These are phyloP conservation scores for Craterostigma plantagineum DNA, from an alignment of 257 asterid genomes.

Conservation along the genomic window DNA sequence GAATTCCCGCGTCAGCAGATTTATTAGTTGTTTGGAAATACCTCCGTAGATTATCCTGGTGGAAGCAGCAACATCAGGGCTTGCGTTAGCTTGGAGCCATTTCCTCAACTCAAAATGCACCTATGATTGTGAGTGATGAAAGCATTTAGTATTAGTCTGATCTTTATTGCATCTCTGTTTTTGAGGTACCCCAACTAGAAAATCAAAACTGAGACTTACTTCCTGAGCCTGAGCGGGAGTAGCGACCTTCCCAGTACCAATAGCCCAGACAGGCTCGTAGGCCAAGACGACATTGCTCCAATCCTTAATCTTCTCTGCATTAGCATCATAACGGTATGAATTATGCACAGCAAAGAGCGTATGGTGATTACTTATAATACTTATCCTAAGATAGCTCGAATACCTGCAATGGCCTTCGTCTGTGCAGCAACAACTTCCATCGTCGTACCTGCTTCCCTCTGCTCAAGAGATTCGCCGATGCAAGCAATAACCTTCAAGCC, in stretches of 20 bases:
- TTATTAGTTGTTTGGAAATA: constrained; percentile 6
- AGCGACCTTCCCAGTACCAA: constrained; percentile 98
- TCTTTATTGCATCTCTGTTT: neutral
- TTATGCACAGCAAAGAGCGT: neutral
- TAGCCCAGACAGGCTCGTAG: constrained; percentile 99
- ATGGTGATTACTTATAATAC: neutral
- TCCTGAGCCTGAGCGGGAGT: constrained; percentile 96
- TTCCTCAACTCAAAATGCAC: constrained; percentile 85
- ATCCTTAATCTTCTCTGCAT: constrained; percentile 47
- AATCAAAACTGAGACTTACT: constrained; percentile 27
- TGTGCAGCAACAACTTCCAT: constrained; percentile 90
- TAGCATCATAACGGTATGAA: neutral
- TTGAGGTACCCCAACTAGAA: neutral
- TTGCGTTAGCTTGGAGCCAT: constrained; percentile 67
- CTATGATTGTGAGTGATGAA: constrained; percentile 16
- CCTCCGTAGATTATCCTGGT: constrained; percentile 98
- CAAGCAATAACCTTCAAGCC: constrained; percentile 99
- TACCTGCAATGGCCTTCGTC: constrained; percentile 97
- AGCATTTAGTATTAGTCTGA: neutral
- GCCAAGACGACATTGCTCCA: constrained; percentile 87
- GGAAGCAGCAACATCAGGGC: constrained; percentile 59
- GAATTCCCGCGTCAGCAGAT: neutral
- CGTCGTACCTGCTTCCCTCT: constrained; percentile 90
- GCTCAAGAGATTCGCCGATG: constrained; percentile 97
- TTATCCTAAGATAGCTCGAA: neutral